phyloP scores from a whole-genome alignment of 371 early-diverging fungal species.

The Mucor velutinosus region DNA sequence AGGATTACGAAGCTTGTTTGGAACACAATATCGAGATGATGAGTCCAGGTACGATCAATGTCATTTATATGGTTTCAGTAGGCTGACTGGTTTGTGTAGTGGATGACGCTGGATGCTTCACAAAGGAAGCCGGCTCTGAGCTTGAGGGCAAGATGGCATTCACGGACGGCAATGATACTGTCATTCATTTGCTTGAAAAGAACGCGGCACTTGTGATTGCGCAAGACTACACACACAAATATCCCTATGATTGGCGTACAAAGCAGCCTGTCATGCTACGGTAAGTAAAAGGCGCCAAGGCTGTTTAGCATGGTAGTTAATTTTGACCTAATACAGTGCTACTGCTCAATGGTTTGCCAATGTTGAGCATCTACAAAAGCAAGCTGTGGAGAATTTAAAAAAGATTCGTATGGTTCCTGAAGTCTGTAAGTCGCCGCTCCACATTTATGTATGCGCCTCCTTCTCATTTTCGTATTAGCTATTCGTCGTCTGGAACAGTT shows the following conservation, averaged over 20 bases:
- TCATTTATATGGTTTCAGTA: neutral
- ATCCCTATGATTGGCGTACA: constrained; percentile 93
- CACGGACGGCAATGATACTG: constrained; percentile 60
- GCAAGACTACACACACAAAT: constrained; percentile 69
- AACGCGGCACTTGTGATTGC: constrained; percentile 45
- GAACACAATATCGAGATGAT: constrained; percentile 59
- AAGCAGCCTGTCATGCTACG: constrained; percentile 84
- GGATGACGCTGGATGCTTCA: constrained; percentile 83
- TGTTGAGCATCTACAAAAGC: constrained; percentile 59
- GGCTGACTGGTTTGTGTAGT: constrained; percentile 44
- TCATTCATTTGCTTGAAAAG: constrained; percentile 58
- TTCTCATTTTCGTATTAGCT: constrained; percentile 18
- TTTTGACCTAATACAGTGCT: constrained; percentile 46
- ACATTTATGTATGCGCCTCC: neutral
- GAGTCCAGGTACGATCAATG: constrained; percentile 47
- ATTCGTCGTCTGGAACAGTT: constrained; percentile 65
- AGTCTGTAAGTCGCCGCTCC: constrained; percentile 39
- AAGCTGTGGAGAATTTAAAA: constrained; percentile 62
- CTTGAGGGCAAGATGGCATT: constrained; percentile 70
- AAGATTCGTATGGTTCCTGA: constrained; percentile 66
- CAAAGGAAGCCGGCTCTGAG: constrained; percentile 62
- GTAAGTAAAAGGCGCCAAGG: constrained; percentile 15
- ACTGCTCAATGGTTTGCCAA: constrained; percentile 92
- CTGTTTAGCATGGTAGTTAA: neutral
- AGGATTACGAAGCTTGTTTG: constrained; percentile 85